Evolutionary conservation across 1,284 basidiomycete species (phyloP).

Genomic region (Anthracocystis walkeri): DNA sequence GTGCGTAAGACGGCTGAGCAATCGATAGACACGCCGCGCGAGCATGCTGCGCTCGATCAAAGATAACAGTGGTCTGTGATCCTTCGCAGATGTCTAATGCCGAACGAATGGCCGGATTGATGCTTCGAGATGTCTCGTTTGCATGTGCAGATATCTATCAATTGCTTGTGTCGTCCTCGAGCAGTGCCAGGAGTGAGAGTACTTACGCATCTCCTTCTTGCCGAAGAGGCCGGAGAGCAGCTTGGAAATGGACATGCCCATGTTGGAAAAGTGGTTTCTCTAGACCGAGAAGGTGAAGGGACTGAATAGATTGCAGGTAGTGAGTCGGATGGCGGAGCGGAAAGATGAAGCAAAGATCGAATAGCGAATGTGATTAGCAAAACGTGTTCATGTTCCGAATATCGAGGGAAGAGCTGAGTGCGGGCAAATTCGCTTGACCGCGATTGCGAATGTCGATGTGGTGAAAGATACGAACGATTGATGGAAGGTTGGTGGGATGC

Average conservation of each 20-base stretch:
- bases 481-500: constrained; percentile 1
- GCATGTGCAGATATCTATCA: neutral
- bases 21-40: neutral
- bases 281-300: constrained; percentile 44
- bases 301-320: neutral
- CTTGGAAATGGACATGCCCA: constrained; percentile 69
- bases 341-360: constrained; percentile 2
- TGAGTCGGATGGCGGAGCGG: neutral
- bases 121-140: neutral
- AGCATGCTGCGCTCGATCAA: neutral
- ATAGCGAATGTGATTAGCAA: constrained; percentile 23
- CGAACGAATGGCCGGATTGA: neutral
- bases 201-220: constrained; percentile 69
- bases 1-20: constrained; percentile 1
- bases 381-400: constrained; percentile 1
- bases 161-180: constrained; percentile 6
- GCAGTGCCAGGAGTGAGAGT: neutral
- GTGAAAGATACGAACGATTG: constrained; percentile 30
- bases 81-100: neutral
- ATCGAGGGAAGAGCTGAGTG: neutral
- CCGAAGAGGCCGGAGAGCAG: constrained; percentile 69
- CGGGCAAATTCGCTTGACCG: neutral
- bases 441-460: neutral
- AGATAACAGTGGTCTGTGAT: neutral
- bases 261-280: constrained; percentile 43